These are phyloP conservation scores for Tetrapisispora namnaoensis DNA, from an alignment of 805 yeast genomes.

Conservation along the genomic window DNA sequence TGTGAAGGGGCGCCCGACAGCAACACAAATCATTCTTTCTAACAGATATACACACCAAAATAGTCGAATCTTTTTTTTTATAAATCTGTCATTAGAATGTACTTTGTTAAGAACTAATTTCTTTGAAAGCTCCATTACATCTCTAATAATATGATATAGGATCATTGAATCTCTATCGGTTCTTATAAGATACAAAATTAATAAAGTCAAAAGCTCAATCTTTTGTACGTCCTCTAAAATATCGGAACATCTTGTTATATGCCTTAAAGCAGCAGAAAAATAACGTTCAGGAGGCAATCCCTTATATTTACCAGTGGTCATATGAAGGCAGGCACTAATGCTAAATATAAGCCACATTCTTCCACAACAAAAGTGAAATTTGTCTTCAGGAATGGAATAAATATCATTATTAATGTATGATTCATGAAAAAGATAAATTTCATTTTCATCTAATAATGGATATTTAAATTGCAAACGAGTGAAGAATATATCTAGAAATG, in stretches of 20 bases:
- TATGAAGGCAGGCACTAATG: conserved; percentile 42
- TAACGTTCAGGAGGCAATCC: conserved; percentile 48
- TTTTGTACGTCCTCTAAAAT: conserved; percentile 35
- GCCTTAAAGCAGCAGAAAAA: conserved; percentile 51
- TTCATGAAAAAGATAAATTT: conserved; percentile 41
- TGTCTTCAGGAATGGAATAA: conserved; percentile 26
- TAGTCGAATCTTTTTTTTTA: conserved; percentile 39
- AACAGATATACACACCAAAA: conserved; percentile 59
- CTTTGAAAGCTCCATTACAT: conserved; percentile 40
- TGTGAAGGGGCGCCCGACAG: conserved; percentile 49
- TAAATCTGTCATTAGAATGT: conserved; percentile 17
- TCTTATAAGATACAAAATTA: conserved; percentile 47
- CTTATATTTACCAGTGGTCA: conserved; percentile 45
- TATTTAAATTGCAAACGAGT: conserved; percentile 47
- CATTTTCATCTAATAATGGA: conserved; percentile 45
- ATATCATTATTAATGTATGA: conserved; percentile 37
- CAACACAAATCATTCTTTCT: conserved; percentile 52
- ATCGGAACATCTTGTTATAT: conserved; percentile 38
- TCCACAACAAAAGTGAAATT: conserved; percentile 44
- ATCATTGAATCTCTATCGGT: conserved; percentile 52
- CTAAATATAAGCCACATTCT: conserved; percentile 48
- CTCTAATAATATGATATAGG: conserved; percentile 43
- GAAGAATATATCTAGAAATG: conserved; percentile 46
- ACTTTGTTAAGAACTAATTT: conserved; percentile 21
- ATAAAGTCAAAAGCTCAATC: conserved; percentile 42